These are phyloP conservation scores for Botryosphaeria dothidea DNA, from an alignment of 2,329 filamentous ascomycete genomes.

Conservation along the genomic window DNA sequence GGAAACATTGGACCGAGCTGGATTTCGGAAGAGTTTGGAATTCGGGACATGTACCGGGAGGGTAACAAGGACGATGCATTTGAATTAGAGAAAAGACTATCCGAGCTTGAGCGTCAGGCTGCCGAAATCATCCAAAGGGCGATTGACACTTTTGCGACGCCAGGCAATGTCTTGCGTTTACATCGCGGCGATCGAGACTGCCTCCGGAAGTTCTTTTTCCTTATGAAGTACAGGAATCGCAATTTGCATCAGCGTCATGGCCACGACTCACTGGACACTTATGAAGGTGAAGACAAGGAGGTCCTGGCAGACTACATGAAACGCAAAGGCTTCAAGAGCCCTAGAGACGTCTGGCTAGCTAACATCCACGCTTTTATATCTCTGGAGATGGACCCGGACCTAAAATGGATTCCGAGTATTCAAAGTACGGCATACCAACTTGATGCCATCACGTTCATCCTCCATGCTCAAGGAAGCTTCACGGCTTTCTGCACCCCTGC, in stretches of 20 bases:
- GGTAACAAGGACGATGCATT: not conserved
- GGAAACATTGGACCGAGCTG: not conserved
- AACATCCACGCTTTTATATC: not conserved
- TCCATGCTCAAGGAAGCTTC: not conserved
- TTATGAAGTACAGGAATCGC: not conserved
- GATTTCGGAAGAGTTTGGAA: not conserved
- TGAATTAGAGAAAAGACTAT: not conserved
- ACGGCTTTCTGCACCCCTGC: not conserved
- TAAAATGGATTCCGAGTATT: not conserved
- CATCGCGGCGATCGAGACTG: not conserved
- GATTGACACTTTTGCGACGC: not conserved
- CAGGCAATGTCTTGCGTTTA: not conserved
- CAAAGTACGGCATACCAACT: not conserved
- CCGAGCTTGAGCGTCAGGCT: not conserved
- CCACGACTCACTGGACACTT: not conserved
- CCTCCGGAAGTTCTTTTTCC: not conserved
- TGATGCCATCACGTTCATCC: not conserved
- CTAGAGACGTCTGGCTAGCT: not conserved
- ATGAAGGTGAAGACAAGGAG: not conserved
- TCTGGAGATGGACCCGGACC: not conserved
- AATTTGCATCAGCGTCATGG: not conserved
- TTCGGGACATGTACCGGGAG: not conserved
- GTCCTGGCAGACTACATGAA: not conserved
- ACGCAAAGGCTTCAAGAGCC: not conserved
- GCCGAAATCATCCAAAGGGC: not conserved